Conservation (phyloP, 352 stramenopile genomes). For the Globisporangium parvum region DNA sequence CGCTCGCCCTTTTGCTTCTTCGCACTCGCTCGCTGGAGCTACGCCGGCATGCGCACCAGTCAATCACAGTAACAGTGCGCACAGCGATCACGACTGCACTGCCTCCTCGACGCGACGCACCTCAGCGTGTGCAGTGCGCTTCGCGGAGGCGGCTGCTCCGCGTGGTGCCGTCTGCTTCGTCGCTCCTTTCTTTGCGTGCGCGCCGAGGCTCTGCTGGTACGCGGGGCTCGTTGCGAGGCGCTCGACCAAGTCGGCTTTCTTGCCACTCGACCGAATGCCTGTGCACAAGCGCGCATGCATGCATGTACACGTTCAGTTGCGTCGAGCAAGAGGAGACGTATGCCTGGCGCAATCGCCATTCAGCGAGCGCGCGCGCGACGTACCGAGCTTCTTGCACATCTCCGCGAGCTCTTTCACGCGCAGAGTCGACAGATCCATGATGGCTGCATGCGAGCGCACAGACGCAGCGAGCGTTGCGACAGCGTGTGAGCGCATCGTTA, state of each 20-base stretch:
- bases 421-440: constrained; percentile 63
- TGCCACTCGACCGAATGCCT: constrained; percentile 66
- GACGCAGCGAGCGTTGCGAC: neutral
- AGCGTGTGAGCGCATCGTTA: neutral
- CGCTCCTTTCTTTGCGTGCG: constrained; percentile 18
- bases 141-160: constrained; percentile 6
- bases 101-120: neutral
- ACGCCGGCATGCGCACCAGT: neutral
- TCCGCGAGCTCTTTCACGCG: constrained; percentile 80
- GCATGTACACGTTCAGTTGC: neutral
- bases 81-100: neutral
- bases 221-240: constrained; percentile 54
- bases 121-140: neutral
- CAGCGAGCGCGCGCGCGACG: too few species aligned
- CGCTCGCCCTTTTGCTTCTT: constrained; percentile 53
- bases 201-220: constrained; percentile 30
- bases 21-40: constrained; percentile 14
- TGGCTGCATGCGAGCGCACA: neutral
- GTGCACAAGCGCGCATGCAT: neutral
- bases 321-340: neutral
- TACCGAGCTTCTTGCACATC: constrained; percentile 53
- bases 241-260: constrained; percentile 73
- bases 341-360: too few species aligned
- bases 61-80: too few species aligned
- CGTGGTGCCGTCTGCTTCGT: constrained; percentile 28